phyloP scores from a whole-genome alignment of 1,284 basidiomycete genomes.

The Phlebopus sp. region DNA sequence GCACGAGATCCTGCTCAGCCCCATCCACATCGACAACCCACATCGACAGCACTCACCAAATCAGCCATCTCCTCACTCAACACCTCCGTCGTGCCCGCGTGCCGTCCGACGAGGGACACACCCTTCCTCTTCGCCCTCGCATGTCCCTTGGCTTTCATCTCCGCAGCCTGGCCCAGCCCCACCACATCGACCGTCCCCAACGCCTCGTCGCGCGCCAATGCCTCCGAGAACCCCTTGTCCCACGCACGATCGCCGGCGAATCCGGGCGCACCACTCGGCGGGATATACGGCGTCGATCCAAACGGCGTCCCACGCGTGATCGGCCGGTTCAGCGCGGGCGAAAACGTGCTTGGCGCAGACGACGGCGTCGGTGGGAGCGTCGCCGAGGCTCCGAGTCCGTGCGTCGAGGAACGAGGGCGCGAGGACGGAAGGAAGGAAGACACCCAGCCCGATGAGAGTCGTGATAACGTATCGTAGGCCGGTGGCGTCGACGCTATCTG shows the following conservation, averaged over 20 bases:
- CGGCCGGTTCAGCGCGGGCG: neutral
- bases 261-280: conserved; percentile 77
- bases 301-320: conserved; percentile 57
- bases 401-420: conserved; percentile 10
- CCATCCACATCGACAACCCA: neutral
- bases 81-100: conserved; percentile 54
- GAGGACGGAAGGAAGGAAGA: conserved; percentile 23
- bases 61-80: conserved; percentile 56
- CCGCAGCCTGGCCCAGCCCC: conserved; percentile 19
- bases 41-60: conserved; percentile 47
- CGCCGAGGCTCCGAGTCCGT: neutral
- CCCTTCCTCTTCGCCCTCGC: conserved; percentile 25
- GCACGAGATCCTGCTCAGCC: neutral
- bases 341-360: conserved; percentile 3
- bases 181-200: conserved; percentile 16
- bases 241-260: conserved; percentile 60
- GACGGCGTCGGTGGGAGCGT: conserved; percentile 1
- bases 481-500: conserved; percentile 8
- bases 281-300: conserved; percentile 51
- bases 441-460: conserved; percentile 28
- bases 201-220: conserved; percentile 31
- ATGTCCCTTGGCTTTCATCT: conserved; percentile 10
- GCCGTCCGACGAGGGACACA: conserved; percentile 51
- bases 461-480: conserved; percentile 25
- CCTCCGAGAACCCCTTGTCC: conserved; percentile 52